Evolutionary conservation across 257 asterid genomes (phyloP).

Genomic region (Solanum arcanum): DNA sequence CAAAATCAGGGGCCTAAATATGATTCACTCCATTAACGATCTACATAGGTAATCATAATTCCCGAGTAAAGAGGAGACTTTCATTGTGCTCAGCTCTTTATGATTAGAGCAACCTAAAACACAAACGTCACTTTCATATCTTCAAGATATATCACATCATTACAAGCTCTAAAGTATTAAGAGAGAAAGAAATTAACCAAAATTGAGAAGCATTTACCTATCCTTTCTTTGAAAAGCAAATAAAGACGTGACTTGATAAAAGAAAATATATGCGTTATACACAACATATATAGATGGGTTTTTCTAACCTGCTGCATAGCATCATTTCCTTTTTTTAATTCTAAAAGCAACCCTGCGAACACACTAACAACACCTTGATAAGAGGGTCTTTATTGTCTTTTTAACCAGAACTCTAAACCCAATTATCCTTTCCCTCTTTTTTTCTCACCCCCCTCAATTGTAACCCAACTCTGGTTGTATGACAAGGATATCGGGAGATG

Average conservation of each 20-base stretch:
- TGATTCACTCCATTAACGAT: neutral
- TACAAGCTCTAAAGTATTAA: neutral
- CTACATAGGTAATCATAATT: neutral
- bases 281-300: neutral
- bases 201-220: neutral
- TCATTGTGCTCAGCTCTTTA: neutral
- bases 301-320: neutral
- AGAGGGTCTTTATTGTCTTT: neutral
- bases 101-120: neutral
- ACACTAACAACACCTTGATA: neutral
- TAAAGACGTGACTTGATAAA: neutral
- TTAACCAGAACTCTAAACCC: neutral
- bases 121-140: neutral
- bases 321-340: neutral
- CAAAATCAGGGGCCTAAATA: neutral
- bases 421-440: neutral
- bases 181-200: neutral
- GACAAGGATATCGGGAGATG: neutral
- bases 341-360: neutral
- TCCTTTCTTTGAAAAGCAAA: neutral
- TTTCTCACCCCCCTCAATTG: neutral
- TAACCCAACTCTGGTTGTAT: neutral
- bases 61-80: neutral
- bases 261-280: neutral
- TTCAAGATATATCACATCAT: neutral